Evolutionary conservation across 352 stramenopile species (phyloP).

Genomic region (Blastocystis sp.): DNA sequence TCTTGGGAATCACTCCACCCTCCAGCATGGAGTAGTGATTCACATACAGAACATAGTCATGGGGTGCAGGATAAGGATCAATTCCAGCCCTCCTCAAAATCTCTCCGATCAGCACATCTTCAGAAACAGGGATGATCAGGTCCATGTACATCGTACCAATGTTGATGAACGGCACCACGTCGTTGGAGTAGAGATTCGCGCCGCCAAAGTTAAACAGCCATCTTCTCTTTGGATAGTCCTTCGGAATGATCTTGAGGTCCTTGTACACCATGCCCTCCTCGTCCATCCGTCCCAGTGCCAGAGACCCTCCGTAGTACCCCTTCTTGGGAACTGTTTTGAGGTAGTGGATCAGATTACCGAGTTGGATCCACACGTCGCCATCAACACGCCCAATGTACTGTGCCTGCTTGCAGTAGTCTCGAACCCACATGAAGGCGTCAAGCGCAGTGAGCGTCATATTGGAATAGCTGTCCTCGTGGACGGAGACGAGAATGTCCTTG

Average conservation of each 20-base stretch:
- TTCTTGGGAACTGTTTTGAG: not conserved
- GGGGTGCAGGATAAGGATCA: not conserved
- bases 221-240: not conserved
- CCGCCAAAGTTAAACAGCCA: not conserved
- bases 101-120: not conserved
- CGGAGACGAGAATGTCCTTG: not conserved
- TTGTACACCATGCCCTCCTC: not conserved
- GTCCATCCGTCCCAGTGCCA: not conserved
- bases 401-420: not conserved
- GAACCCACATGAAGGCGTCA: not conserved
- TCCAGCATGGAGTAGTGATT: not conserved
- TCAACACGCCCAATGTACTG: not conserved
- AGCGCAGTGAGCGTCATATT: not conserved
- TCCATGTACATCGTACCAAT: not conserved
- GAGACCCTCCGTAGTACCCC: not conserved
- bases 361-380: not conserved
- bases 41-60: not conserved
- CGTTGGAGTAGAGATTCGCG: not conserved
- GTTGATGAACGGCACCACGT: slow-evolving; percentile 79
- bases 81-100: not conserved
- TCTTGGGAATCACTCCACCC: not conserved
- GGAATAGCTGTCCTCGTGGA: not conserved
- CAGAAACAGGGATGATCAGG: not conserved
- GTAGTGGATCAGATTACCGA: not conserved
- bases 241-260: not conserved